Conservation (phyloP, 176 grass and related monocot species). For the Aegilops longissima region DNA sequence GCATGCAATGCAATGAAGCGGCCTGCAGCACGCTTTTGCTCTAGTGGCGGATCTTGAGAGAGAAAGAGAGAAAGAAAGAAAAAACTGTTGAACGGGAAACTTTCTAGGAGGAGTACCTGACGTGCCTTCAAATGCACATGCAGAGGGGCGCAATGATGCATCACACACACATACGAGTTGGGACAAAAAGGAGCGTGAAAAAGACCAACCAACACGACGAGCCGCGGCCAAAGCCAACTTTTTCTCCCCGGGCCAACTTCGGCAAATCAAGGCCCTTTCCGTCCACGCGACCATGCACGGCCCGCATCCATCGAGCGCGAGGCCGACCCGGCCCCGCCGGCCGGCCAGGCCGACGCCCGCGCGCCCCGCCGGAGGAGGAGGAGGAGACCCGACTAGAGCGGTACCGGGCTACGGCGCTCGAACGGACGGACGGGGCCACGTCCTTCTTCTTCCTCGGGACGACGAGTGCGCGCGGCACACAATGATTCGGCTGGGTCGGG, state of each 20-base stretch:
- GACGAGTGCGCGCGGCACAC: not conserved
- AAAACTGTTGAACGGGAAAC: not conserved
- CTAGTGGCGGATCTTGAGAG: not conserved
- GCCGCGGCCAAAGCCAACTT: not conserved
- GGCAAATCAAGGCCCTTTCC: not conserved
- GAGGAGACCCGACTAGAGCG: not conserved
- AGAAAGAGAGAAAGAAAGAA: not conserved
- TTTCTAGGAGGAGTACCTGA: conserved; percentile 10
- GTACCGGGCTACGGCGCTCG: not conserved
- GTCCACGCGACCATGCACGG: not conserved
- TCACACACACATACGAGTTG: conserved; percentile 10
- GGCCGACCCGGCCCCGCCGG: not conserved
- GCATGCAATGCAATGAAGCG: not conserved
- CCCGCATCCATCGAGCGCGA: not conserved
- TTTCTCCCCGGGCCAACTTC: conserved; percentile 17
- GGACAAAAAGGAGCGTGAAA: conserved; percentile 34
- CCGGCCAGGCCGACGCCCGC: not conserved
- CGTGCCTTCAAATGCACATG: not conserved
- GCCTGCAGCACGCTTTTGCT: not conserved
- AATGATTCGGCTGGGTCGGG: conserved; percentile 52
- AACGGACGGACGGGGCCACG: not conserved
- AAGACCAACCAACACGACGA: conserved; percentile 11
- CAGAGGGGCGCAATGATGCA: not conserved
- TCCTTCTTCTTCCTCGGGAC: no score
- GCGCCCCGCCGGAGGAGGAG: not conserved